Conservation (phyloP, 352 stramenopile species). For the Globisporangium canariense region DNA sequence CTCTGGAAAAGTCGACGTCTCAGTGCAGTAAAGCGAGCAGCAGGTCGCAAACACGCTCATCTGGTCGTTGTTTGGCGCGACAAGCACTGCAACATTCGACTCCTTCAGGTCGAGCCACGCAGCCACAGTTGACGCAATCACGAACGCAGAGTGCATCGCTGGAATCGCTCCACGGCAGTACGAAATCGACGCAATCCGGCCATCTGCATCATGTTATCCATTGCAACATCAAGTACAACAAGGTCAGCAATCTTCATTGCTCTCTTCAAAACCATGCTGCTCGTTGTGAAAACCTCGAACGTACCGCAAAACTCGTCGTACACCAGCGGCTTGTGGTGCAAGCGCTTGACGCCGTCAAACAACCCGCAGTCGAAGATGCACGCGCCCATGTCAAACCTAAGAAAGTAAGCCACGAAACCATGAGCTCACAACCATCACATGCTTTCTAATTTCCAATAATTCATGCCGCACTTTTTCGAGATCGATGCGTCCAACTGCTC, state of each 20-base stretch:
- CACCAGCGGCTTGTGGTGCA: constrained; percentile 77
- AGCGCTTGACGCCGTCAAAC: constrained; percentile 78
- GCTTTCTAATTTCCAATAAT: not conserved
- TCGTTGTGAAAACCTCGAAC: constrained; percentile 1
- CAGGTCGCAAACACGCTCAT: constrained; percentile 88
- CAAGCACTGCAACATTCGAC: constrained; percentile 71
- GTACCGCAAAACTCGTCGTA: constrained; percentile 86
- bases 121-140: constrained; percentile 77
- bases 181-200: constrained; percentile 75
- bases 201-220: constrained; percentile 36
- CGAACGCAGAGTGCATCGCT: constrained; percentile 84
- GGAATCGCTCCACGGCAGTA: constrained; percentile 68
- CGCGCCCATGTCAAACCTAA: constrained; percentile 71
- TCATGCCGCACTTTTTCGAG: constrained; percentile 43
- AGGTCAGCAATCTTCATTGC: not conserved
- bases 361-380: constrained; percentile 86
- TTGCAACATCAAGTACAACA: not conserved
- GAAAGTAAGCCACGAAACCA: not conserved
- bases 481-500: constrained; percentile 64
- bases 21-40: constrained; percentile 76
- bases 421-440: not conserved
- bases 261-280: too few species aligned
- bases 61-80: constrained; percentile 84
- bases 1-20: constrained; percentile 57
- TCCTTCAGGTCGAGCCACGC: constrained; percentile 79